Base-by-base conservation (phyloP, 2,329 filamentous ascomycete species). In the Clonostachys rhizophaga region DNA sequence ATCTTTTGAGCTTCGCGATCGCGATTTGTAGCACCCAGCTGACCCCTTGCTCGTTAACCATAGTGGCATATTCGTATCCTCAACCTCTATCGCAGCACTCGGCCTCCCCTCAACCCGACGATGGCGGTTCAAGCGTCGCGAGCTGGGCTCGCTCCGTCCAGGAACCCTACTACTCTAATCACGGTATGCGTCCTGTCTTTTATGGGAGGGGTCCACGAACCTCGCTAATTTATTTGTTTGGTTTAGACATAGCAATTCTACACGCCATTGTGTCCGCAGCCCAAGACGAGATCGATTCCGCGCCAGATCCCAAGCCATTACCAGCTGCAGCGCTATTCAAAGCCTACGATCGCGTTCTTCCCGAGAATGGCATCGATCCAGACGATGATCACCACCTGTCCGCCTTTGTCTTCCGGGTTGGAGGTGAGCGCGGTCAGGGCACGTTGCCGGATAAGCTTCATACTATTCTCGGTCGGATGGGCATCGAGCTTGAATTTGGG, bases 291-390 rank as follows among this genome's bases (percentile, higher is more conserved):
- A 74, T 82, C 46, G 70, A 78, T 42, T 66, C 66, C 11, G 69
- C 81, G 3, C 72, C 81, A 2, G 78, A 84, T 48, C 76, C 76
- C 43, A 79, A 86, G 55, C 77, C 79, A 47, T 74, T 87, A 18
- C 84, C 88, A 5, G 89, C 86, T 49, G 83, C 84, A 59, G 89
- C 89, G 10, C 77, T 96, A 16, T 95, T 95, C 66, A 76, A 78
- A 46, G 89, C 89, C 33, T 95, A 95, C 61, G 86, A 94, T 59
- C 75, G 81, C 47, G 76, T 91, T 40, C 78, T 95, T n/a, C 80
- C 79, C 6, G 73, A 82, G 53, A 73, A 87, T 69, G 86, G 83
- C 47, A 71, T 89, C 53, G 78, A 89, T 49, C 76, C 82, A n/a
- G 83, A 88, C 56, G 76, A 86, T 54, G 88, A 91, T 58, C 83